phyloP scores from a whole-genome alignment of 2,329 filamentous ascomycete species.

The Pseudophaeomoniella oleicola region DNA sequence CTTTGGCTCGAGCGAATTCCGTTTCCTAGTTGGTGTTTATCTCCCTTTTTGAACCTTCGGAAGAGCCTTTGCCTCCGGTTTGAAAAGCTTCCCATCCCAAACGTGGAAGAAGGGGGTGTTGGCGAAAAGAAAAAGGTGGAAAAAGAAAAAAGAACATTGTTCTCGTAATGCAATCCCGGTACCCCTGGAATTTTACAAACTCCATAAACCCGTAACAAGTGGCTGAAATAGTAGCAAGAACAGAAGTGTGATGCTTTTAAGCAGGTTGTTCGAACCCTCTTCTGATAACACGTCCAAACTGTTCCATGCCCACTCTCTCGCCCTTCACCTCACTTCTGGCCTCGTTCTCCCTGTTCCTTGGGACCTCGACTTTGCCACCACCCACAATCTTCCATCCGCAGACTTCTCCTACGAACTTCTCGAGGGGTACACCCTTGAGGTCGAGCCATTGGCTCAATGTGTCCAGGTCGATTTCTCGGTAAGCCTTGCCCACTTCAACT shows the following conservation, averaged over 20 bases:
- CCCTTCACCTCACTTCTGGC: constrained; percentile 89
- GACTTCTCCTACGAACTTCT: constrained; percentile 70
- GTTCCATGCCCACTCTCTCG: constrained; percentile 61
- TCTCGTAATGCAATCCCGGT: too few relatives aligned
- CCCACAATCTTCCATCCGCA: constrained; percentile 74
- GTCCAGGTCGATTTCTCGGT: constrained; percentile 54
- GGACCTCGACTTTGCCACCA: constrained; percentile 52
- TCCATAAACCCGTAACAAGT: too few relatives aligned
- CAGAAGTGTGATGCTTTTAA: constrained; percentile 23
- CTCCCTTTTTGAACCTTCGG: too few relatives aligned
- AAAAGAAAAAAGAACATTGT: too few relatives aligned
- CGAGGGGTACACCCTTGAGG: constrained; percentile 47
- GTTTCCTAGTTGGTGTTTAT: too few relatives aligned
- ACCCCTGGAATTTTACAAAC: too few relatives aligned
- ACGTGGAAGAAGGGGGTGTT: too few relatives aligned
- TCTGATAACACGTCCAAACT: constrained; percentile 52
- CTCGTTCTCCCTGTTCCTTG: constrained; percentile 93
- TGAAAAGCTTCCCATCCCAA: too few relatives aligned
- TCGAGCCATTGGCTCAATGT: constrained; percentile 66
- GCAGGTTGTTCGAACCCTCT: constrained; percentile 75
- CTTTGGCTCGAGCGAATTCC: too few relatives aligned
- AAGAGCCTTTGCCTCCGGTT: too few relatives aligned
- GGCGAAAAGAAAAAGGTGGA: too few relatives aligned
- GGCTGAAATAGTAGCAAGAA: too few relatives aligned
- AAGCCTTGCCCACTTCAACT: constrained; percentile 67